Evolutionary conservation across 176 grass and related monocot genomes (phyloP).

Genomic region (Bonia amplexicaulis): DNA sequence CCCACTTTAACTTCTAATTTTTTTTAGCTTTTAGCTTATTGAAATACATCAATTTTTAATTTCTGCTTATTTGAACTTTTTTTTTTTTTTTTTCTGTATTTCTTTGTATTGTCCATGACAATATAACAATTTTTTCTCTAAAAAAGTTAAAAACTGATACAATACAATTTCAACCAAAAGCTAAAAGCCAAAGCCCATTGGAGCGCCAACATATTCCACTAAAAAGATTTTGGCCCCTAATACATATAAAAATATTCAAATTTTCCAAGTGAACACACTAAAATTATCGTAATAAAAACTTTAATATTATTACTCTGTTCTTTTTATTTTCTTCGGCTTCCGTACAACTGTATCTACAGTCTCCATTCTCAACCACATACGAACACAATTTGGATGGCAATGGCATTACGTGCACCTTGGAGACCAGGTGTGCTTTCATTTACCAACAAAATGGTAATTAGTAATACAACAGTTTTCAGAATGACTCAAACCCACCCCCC

Average conservation of each 20-base stretch:
- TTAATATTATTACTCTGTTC: neutral
- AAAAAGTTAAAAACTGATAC: no score
- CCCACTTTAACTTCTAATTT: no score
- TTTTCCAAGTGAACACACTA: neutral
- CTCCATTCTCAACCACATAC: neutral
- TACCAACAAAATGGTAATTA: conserved; percentile 24
- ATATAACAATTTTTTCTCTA: no score
- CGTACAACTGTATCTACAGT: neutral
- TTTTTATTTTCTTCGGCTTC: neutral
- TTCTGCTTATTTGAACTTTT: no score
- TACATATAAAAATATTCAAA: neutral
- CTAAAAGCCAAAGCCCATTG: no score
- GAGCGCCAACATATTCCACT: neutral
- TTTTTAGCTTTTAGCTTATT: no score
- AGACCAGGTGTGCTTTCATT: conserved; percentile 26
- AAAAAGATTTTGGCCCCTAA: neutral
- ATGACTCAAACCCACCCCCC: neutral
- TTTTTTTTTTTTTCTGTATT: no score
- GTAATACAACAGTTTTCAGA: conserved; percentile 30
- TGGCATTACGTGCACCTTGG: neutral
- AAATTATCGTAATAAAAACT: neutral
- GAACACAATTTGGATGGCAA: neutral
- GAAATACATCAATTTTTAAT: no score
- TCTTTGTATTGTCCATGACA: no score
- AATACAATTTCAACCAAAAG: no score